These are phyloP conservation scores for Botrytis elliptica DNA, from an alignment of 2,329 filamentous ascomycete genomes.

Conservation along the genomic window DNA sequence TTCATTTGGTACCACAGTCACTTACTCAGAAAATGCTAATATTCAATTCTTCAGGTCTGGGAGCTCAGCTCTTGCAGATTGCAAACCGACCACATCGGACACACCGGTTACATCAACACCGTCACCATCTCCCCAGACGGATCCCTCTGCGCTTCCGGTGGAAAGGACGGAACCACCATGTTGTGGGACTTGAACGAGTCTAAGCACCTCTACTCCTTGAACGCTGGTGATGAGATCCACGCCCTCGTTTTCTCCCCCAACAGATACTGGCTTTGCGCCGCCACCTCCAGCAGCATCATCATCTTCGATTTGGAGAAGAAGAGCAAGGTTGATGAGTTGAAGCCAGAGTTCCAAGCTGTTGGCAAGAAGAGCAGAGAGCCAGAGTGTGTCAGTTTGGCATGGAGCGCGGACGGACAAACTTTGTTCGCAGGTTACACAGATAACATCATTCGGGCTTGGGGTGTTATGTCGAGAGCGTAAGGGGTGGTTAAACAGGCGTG, in stretches of 20 bases:
- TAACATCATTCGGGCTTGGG: constrained; percentile 98
- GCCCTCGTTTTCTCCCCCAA: constrained; percentile 99
- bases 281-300: constrained; percentile 96
- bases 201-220: constrained; percentile 99
- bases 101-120: constrained; percentile 99
- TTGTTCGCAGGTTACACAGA: constrained; percentile 99
- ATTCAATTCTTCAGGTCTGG: constrained; percentile 71
- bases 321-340: constrained; percentile 99
- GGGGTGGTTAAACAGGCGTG: constrained; percentile 36
- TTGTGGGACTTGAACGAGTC: constrained; percentile 99
- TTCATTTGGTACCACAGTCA: constrained; percentile 22
- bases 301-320: constrained; percentile 99
- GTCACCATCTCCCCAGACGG: constrained; percentile 99
- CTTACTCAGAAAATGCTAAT: constrained; percentile 25
- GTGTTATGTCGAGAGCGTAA: constrained; percentile 93
- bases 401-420: constrained; percentile 98
- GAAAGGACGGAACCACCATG: constrained; percentile 99
- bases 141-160: constrained; percentile 97
- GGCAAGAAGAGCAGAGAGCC: constrained; percentile 99
- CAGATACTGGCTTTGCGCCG: constrained; percentile 99
- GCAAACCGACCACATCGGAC: constrained; percentile 99
- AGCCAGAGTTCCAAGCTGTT: constrained; percentile 93
- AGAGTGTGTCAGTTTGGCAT: constrained; percentile 96
- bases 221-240: constrained; percentile 99
- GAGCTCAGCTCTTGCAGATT: constrained; percentile 99